phyloP scores from a whole-genome alignment of 306 rosid genomes.

The Medicago arabica region DNA sequence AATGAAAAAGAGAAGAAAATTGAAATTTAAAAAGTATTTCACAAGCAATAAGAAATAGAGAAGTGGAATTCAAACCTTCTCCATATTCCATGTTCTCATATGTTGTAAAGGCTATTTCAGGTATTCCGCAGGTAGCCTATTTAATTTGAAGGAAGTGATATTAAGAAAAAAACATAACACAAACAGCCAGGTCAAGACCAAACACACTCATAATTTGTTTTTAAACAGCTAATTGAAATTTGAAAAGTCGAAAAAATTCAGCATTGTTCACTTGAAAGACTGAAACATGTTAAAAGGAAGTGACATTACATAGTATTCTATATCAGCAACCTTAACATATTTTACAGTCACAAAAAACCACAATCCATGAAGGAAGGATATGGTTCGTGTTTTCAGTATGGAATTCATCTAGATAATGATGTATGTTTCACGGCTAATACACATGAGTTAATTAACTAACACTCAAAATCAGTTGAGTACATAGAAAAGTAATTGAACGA shows the following conservation, averaged over 20 bases:
- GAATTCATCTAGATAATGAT: slow-evolving; percentile 9
- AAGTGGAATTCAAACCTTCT: slow-evolving; percentile 66
- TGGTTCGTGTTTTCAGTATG: slow-evolving; percentile 28
- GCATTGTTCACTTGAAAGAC: slow-evolving; percentile 5
- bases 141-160: slow-evolving; percentile 44
- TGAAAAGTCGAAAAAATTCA: slow-evolving; percentile 7
- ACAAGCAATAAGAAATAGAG: slow-evolving; percentile 39
- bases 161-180: slow-evolving; percentile 17
- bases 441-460: slow-evolving; percentile 18
- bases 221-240: slow-evolving; percentile 23
- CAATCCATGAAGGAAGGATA: slow-evolving; percentile 31
- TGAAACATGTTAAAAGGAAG: slow-evolving; percentile 31
- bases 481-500: not conserved
- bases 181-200: slow-evolving; percentile 32
- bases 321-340: slow-evolving; percentile 32
- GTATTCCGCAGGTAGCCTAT: slow-evolving; percentile 96
- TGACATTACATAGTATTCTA: slow-evolving; percentile 17
- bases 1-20: slow-evolving; percentile 2
- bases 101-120: slow-evolving; percentile 92
- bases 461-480: not conserved
- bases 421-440: slow-evolving; percentile 15
- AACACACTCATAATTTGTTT: slow-evolving; percentile 37
- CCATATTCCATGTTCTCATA: slow-evolving; percentile 98
- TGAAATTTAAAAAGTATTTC: slow-evolving; percentile 29
- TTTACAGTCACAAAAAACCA: slow-evolving; percentile 25